Evolutionary conservation across 768 basidiomycete species (phyloP).

Genomic region (Lactarius vividus): DNA sequence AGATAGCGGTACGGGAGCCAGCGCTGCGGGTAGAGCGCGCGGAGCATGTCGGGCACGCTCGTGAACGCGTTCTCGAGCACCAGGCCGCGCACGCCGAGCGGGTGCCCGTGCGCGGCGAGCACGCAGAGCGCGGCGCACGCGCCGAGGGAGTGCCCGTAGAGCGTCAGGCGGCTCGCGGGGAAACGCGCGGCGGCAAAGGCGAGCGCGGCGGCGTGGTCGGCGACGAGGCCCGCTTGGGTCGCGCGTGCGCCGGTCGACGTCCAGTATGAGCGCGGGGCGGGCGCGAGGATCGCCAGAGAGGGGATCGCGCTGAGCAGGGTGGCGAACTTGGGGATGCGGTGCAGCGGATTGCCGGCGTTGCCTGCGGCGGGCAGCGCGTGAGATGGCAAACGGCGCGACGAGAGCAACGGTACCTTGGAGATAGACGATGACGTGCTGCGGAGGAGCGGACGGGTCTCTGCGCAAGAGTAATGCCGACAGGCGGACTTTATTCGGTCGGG

Average conservation of each 20-base stretch:
- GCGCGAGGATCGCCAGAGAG: conserved; percentile 35
- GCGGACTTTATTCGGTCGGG: conserved; percentile 19
- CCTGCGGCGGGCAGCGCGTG: conserved; percentile 30
- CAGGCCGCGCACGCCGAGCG: conserved; percentile 37
- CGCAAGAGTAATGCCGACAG: conserved; percentile 34
- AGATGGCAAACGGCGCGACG: no score
- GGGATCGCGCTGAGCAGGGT: conserved; percentile 31
- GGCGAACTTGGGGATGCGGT: conserved; percentile 45
- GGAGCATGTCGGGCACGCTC: conserved; percentile 46
- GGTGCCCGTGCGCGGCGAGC: conserved; percentile 31
- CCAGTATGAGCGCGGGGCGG: conserved; percentile 52
- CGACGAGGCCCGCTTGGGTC: conserved; percentile 39
- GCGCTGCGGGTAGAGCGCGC: conserved; percentile 44
- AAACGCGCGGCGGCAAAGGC: conserved; percentile 35
- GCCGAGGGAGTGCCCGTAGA: conserved; percentile 52
- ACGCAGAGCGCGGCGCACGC: conserved; percentile 44
- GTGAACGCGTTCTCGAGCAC: conserved; percentile 52
- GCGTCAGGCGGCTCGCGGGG: conserved; percentile 36
- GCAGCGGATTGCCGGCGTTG: conserved; percentile 51
- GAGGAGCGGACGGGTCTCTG: conserved; percentile 1
- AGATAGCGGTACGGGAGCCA: conserved; percentile 53
- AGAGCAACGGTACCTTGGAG: conserved; percentile 35
- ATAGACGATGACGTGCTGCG: conserved; percentile 36
- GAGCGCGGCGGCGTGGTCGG: conserved; percentile 41
- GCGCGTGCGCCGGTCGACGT: conserved; percentile 41